Conservation (phyloP, 495 filamentous ascomycete species). For the Jackrogersella multiformis region DNA sequence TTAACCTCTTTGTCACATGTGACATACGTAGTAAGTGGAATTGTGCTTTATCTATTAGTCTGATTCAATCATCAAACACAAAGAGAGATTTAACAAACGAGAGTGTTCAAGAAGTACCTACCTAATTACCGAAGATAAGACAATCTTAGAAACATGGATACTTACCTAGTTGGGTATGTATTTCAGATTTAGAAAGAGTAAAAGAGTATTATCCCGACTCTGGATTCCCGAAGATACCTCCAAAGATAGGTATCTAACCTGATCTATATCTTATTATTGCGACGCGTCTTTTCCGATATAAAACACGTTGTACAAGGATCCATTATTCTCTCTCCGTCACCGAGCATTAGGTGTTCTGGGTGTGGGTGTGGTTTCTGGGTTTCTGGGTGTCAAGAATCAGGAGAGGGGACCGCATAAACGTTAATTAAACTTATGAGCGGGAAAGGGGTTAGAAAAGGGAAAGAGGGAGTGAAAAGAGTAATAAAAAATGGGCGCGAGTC, state of each 20-base stretch:
- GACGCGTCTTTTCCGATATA: slow-evolving; percentile 35
- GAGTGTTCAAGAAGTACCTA: not conserved
- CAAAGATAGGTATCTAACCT: not conserved
- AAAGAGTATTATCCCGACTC: not conserved
- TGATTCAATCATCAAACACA: slow-evolving; percentile 24
- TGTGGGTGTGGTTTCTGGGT: too few relatives aligned
- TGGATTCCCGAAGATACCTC: not conserved
- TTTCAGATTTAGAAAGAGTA: too few relatives aligned
- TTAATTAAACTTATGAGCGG: too few relatives aligned
- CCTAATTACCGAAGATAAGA: not conserved
- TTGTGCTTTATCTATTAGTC: not conserved
- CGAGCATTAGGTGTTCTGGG: slow-evolving; percentile 10
- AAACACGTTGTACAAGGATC: slow-evolving; percentile 39
- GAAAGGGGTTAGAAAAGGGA: slow-evolving; percentile 16
- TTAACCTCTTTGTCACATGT: slow-evolving; percentile 19
- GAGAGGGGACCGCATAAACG: slow-evolving; percentile 1
- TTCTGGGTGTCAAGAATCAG: too few relatives aligned
- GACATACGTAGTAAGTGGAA: slow-evolving; percentile 1
- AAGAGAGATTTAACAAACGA: slow-evolving; percentile 4
- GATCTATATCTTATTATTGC: slow-evolving; percentile 29
- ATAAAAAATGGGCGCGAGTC: too few relatives aligned
- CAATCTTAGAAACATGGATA: slow-evolving; percentile 5
- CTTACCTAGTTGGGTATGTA: not conserved
- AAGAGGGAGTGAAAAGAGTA: slow-evolving; percentile 6
- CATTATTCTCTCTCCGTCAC: slow-evolving; percentile 19